A percentile compares a stretch with the other conserved stretches of the same genome.
Conservation (phyloP, 257 asterid species). For the Solanum arcanum region DNA sequence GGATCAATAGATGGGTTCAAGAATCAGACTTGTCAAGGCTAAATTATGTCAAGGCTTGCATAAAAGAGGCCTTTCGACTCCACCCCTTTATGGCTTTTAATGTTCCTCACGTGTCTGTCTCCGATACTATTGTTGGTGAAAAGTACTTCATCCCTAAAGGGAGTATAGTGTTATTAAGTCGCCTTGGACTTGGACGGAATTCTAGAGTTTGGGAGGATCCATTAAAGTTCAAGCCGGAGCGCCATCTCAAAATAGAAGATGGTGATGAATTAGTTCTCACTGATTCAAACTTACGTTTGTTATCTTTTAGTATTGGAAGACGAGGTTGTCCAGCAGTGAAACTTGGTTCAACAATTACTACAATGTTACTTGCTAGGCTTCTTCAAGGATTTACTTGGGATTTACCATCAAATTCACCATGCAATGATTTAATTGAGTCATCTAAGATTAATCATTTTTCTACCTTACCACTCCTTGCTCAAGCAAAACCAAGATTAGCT, state of each 20-base stretch:
- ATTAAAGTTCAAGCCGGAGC: no score
- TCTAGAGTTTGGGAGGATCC: no score
- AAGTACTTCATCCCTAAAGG: no score
- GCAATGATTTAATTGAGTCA: neutral
- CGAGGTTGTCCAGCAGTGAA: neutral
- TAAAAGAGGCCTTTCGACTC: constrained; percentile 17
- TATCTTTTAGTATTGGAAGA: neutral
- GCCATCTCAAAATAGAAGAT: neutral
- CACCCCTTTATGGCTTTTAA: constrained; percentile 2
- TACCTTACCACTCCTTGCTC: neutral
- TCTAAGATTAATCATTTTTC: neutral
- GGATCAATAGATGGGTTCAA: constrained; percentile 8
- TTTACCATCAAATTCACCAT: neutral
- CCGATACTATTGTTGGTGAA: no score
- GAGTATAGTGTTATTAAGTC: no score
- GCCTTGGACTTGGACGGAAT: no score
- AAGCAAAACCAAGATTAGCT: neutral
- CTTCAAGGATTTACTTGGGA: neutral
- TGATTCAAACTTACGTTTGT: neutral
- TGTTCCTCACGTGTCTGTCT: no score
- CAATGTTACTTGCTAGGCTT: neutral
- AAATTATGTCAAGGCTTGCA: constrained; percentile 15
- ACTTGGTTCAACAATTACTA: neutral
- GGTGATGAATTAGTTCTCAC: neutral
- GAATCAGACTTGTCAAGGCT: constrained; percentile 21